These are phyloP conservation scores for Serendipita vermifera DNA, from an alignment of 768 basidiomycete species.

Conservation along the genomic window DNA sequence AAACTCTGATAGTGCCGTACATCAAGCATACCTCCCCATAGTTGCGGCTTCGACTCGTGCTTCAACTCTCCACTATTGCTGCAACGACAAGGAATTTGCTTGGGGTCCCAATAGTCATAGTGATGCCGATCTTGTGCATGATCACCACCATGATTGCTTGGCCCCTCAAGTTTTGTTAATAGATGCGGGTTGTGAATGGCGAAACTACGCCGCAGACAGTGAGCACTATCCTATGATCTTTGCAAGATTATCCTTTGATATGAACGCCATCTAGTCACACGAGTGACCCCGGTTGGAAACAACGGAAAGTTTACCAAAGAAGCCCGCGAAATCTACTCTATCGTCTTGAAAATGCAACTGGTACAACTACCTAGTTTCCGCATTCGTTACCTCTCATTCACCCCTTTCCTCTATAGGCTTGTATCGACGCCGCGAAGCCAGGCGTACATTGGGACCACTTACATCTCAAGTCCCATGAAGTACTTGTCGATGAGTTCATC, in stretches of 20 bases:
- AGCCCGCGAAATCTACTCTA: conserved; percentile 67
- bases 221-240: conserved; percentile 17
- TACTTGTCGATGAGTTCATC: conserved; percentile 72
- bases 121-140: conserved; percentile 27
- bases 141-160: conserved; percentile 25
- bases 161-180: conserved; percentile 58
- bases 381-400: background rate
- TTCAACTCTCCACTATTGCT: conserved; percentile 88
- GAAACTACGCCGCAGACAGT: conserved; percentile 53
- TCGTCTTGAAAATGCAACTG: conserved; percentile 85
- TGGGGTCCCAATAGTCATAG: conserved; percentile 60
- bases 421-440: conserved; percentile 55
- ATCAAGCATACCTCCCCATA: conserved; percentile 88
- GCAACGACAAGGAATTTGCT: conserved; percentile 76
- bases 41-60: conserved; percentile 79
- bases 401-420: conserved; percentile 31
- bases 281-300: conserved; percentile 88
- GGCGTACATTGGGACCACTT: conserved; percentile 85
- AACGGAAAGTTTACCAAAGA: conserved; percentile 77
- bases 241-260: conserved; percentile 17
- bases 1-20: conserved; percentile 42
- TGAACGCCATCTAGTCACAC: conserved; percentile 30
- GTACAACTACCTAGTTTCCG: conserved; percentile 28
- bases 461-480: conserved; percentile 70
- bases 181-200: conserved; percentile 91